Conservation (phyloP, 2,329 filamentous ascomycete species). For the Pseudodiploospora longispora region DNA sequence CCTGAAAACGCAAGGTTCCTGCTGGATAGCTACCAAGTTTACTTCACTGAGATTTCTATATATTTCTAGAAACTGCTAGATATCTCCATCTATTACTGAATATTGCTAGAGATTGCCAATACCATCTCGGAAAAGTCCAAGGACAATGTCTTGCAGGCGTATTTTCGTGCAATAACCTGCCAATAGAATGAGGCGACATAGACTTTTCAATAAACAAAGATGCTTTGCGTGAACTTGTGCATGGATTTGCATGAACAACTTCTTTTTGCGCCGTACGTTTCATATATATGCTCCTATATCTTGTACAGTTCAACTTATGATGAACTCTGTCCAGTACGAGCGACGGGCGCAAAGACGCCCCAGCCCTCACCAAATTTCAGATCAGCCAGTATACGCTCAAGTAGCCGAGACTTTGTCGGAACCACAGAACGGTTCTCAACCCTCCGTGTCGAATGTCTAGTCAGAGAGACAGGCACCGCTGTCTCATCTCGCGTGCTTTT, state of each 20-base stretch:
- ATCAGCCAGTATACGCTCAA: not conserved
- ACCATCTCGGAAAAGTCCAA: not conserved
- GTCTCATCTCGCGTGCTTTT: constrained; percentile 7
- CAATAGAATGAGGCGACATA: not conserved
- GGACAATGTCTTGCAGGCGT: not conserved
- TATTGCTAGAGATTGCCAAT: not conserved
- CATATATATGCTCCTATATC: not conserved
- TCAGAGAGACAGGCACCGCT: constrained; percentile 8
- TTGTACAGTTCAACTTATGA: not conserved
- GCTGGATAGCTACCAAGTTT: too few species aligned
- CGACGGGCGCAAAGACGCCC: not conserved
- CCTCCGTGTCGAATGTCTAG: constrained; percentile 6
- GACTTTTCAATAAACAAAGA: not conserved
- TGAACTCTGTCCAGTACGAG: not conserved
- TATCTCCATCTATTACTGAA: too few species aligned
- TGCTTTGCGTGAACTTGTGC: not conserved
- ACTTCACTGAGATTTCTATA: too few species aligned
- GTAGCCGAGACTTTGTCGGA: not conserved
- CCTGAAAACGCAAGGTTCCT: too few species aligned
- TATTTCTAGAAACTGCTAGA: too few species aligned
- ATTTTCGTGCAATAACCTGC: not conserved
- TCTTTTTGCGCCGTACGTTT: constrained; percentile 6
- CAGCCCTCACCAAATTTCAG: not conserved
- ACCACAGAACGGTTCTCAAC: constrained; percentile 5
- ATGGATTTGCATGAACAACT: constrained; percentile 5